phyloP scores from a whole-genome alignment of 202 grass and related monocot species.

The Carex arenaria region DNA sequence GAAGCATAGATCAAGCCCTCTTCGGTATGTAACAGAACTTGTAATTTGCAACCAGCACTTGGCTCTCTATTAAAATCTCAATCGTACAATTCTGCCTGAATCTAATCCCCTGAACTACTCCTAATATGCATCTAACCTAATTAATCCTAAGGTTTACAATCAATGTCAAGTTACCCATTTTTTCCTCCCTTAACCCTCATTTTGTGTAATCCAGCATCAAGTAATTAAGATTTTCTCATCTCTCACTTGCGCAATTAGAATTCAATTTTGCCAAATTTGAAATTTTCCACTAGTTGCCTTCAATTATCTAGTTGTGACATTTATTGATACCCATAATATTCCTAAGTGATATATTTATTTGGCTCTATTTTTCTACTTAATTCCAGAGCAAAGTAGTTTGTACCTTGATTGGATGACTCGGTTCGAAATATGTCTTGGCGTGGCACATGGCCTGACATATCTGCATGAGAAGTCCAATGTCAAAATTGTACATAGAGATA shows the following conservation, averaged over 20 bases:
- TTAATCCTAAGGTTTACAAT: neutral
- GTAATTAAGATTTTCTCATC: too few relatives aligned
- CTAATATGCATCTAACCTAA: neutral
- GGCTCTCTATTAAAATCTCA: neutral
- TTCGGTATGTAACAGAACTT: slow-evolving; percentile 23
- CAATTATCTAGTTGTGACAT: neutral
- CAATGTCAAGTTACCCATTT: neutral
- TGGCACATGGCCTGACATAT: slow-evolving; percentile 67
- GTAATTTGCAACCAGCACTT: neutral
- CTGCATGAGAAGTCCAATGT: slow-evolving; percentile 78
- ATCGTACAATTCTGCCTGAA: neutral
- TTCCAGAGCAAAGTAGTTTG: slow-evolving; percentile 40
- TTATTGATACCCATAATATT: neutral
- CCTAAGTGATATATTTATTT: neutral
- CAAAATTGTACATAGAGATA: slow-evolving; percentile 75
- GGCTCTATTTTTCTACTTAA: neutral
- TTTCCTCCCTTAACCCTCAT: neutral
- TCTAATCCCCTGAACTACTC: neutral
- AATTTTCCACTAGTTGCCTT: neutral
- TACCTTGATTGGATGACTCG: slow-evolving; percentile 62
- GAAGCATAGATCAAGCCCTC: slow-evolving; percentile 72
- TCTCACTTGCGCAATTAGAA: neutral
- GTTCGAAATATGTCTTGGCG: slow-evolving; percentile 69
- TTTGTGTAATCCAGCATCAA: neutral
- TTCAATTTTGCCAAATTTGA: neutral